Conservation (phyloP, 106 monocot genomes). For the Allium cepa region DNA sequence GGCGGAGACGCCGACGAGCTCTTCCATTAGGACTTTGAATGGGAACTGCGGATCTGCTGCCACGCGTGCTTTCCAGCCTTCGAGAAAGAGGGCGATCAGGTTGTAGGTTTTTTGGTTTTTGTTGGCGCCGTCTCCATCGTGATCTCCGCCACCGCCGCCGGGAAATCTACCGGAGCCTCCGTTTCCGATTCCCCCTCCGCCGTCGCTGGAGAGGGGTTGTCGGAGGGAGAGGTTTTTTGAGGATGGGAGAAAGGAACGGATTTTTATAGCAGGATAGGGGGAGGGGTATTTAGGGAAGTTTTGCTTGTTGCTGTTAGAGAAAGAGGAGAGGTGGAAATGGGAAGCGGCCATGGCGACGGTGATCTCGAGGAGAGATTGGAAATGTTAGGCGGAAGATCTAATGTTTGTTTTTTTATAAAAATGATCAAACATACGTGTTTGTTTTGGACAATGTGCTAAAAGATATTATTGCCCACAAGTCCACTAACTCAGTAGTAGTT, state of each 20-base stretch:
- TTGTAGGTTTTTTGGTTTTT: neutral
- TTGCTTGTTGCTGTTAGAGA: neutral
- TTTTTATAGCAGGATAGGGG: conserved; percentile 1
- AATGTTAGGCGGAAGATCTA: neutral
- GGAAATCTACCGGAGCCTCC: conserved; percentile 4
- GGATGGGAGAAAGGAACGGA: neutral
- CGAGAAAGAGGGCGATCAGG: conserved; percentile 38
- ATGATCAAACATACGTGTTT: too few relatives aligned
- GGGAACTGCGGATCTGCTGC: conserved; percentile 76
- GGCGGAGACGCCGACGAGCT: conserved; percentile 62
- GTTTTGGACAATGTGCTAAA: too few relatives aligned
- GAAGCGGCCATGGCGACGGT: neutral
- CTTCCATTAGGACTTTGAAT: conserved; percentile 88
- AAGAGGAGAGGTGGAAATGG: conserved; percentile 8
- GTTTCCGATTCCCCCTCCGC: conserved; percentile 5
- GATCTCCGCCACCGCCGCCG: conserved; percentile 15
- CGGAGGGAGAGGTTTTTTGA: neutral
- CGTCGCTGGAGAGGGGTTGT: conserved; percentile 4
- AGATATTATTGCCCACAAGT: too few relatives aligned
- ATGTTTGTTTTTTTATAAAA: neutral
- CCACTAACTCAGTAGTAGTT: too few relatives aligned
- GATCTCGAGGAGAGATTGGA: neutral
- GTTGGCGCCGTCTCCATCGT: neutral
- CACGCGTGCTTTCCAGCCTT: conserved; percentile 76
- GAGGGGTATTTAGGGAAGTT: neutral